Evolutionary conservation across 805 yeast genomes (phyloP), one percentile per base, ranked within the genome.

Genomic region (Lipomyces yamadae): DNA sequence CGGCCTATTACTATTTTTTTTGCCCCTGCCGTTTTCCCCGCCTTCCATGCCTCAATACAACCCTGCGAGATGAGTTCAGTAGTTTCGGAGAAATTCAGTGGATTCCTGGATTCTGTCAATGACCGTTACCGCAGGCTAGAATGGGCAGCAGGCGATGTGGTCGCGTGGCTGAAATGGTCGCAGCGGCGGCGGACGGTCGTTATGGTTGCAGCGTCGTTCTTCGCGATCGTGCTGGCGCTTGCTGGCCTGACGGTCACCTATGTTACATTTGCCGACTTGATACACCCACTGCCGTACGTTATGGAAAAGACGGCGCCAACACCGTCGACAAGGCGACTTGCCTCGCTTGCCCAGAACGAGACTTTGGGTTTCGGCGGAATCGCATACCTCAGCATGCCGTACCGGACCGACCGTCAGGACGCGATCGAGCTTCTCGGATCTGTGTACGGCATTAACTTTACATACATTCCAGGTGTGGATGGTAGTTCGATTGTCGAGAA

Each of bases 281-380:
- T n/a, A n/a, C 48, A 42, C n/a, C 48, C 48, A 13, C 48, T 42
- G 6, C 48, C 48, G 6, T 42, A 42, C 24, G 48, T 13, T 42
- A 42, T 42, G 48, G 48, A 42, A 15, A 42, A 15, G 8, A n/a
- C 48, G 10, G n/a, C 48, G 48, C 48, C 48, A n/a, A 24, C 48
- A 2, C 48, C 48, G 2, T 18, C 48, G 8, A 42, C n/a, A 7
- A 42, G 10, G n/a, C 48, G 48, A 0, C 63, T 60, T 4, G 60
- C 65, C 0, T 13, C 56, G 15, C 56, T 37, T 3, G 65, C 68
- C 5, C 42, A 48, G n/a, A 65, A 65, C 58, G 60, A 50, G 48
- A 58, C 66, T 3, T 62, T 65, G 24, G 68, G 68, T 2, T 65
- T 65, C 35, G 68, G 68, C 33, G 68, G 58, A 24, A 65, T 65